Conservation (phyloP, 495 filamentous ascomycete species). For the Talaromyces liani region DNA sequence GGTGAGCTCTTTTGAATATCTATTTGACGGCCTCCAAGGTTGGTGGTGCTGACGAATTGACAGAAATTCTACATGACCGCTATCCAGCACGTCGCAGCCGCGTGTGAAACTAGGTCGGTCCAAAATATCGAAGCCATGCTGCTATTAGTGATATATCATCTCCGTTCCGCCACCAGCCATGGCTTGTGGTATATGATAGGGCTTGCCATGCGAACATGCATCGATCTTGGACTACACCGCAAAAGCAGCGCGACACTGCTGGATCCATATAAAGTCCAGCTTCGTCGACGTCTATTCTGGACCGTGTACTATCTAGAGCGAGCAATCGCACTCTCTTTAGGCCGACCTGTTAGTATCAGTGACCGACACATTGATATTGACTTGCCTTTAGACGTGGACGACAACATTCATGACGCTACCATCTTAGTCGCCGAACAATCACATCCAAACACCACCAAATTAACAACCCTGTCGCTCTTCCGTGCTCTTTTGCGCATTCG, state of each 20-base stretch:
- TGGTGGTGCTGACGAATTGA: background rate
- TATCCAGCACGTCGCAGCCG: slow-evolving; percentile 42
- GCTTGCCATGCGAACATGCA: slow-evolving; percentile 46
- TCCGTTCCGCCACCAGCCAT: slow-evolving; percentile 43
- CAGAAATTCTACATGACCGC: slow-evolving; percentile 42
- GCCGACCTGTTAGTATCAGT: slow-evolving; percentile 43
- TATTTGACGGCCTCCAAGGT: background rate
- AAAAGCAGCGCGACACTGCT: slow-evolving; percentile 41
- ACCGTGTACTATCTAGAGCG: slow-evolving; percentile 46
- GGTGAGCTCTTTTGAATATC: slow-evolving; percentile 13
- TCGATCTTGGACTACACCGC: slow-evolving; percentile 45
- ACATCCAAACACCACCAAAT: slow-evolving; percentile 14
- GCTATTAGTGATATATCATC: slow-evolving; percentile 45
- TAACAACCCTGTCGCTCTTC: slow-evolving; percentile 38
- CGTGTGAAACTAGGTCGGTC: slow-evolving; percentile 41
- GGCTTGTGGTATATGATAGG: slow-evolving; percentile 53
- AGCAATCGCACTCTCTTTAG: slow-evolving; percentile 43
- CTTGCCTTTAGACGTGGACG: slow-evolving; percentile 40
- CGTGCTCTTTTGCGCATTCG: slow-evolving; percentile 45
- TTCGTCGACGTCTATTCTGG: slow-evolving; percentile 46
- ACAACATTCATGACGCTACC: slow-evolving; percentile 37
- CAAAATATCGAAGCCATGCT: slow-evolving; percentile 52
- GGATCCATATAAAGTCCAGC: slow-evolving; percentile 38
- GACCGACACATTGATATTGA: slow-evolving; percentile 47
- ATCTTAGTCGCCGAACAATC: background rate